Evolutionary conservation across 164 flowering plant genomes (phyloP).

Genomic region (Piper longum): DNA sequence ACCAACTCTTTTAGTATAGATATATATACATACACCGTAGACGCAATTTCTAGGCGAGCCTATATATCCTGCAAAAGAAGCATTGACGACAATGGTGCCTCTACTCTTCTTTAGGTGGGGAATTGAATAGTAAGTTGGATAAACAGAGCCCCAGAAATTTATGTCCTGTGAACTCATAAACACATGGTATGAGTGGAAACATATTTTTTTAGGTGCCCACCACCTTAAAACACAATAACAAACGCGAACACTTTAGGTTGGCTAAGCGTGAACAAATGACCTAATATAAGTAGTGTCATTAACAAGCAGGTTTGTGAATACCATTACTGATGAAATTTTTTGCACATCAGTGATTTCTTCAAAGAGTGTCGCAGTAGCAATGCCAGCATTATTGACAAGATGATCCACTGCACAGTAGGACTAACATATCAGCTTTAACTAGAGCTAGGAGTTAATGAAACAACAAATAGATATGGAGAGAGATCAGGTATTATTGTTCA

Average conservation of each 20-base stretch:
- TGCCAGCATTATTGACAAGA: conserved; percentile 60
- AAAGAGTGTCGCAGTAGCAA: conserved; percentile 22
- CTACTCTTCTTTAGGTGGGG: conserved; percentile 29
- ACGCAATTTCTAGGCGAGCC: conserved; percentile 22
- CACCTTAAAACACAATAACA: not conserved
- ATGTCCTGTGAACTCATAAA: conserved; percentile 17
- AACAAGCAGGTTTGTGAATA: conserved; percentile 7
- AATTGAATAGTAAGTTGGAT: conserved; percentile 29
- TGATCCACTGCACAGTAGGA: conserved; percentile 44
- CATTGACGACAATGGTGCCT: conserved; percentile 31
- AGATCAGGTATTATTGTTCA: conserved; percentile 7
- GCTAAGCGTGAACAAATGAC: too few species aligned
- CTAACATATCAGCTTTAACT: not conserved
- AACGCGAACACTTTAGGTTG: not conserved
- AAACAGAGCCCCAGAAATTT: conserved; percentile 55
- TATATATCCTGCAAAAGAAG: conserved; percentile 27
- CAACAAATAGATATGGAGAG: not conserved
- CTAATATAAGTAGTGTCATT: too few species aligned
- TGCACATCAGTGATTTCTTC: conserved; percentile 22
- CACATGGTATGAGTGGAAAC: not conserved
- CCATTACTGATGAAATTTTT: conserved; percentile 27
- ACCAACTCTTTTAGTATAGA: not conserved
- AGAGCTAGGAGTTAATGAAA: too few species aligned
- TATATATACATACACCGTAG: conserved; percentile 18
- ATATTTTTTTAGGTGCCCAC: not conserved